A percentile compares a stretch with the other conserved stretches of the same genome.
These are phyloP conservation scores for Elaphomyces granulatus DNA, from an alignment of 495 filamentous ascomycete genomes.

Conservation along the genomic window DNA sequence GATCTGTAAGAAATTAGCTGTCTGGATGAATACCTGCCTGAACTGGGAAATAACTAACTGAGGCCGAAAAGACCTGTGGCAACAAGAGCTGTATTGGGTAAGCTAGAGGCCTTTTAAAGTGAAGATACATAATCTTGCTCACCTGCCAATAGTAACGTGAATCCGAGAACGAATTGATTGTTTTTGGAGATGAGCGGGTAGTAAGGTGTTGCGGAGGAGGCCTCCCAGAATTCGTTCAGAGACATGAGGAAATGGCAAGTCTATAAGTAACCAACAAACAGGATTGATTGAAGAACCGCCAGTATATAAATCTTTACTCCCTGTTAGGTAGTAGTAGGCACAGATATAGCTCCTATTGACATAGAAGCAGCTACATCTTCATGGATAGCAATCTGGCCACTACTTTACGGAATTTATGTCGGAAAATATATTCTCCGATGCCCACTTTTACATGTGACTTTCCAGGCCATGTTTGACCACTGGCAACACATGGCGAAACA, in stretches of 20 bases:
- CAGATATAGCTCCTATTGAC: too few relatives aligned
- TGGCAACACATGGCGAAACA: too few relatives aligned
- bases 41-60: conserved; percentile 43
- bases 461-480: too few relatives aligned
- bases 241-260: conserved; percentile 33
- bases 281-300: too few relatives aligned
- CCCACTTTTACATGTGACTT: too few relatives aligned
- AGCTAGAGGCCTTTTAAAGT: too few relatives aligned
- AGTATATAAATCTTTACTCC: too few relatives aligned
- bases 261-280: conserved; percentile 4
- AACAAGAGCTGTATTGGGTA: conserved; percentile 32
- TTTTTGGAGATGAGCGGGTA: conserved; percentile 66
- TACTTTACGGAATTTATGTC: too few relatives aligned
- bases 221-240: conserved; percentile 78
- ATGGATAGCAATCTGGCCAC: too few relatives aligned
- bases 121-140: conserved; percentile 14
- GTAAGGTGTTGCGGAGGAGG: conserved; percentile 72
- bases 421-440: too few relatives aligned
- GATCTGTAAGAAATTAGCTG: conserved; percentile 45
- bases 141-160: conserved; percentile 58
- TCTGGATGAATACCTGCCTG: background rate
- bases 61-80: conserved; percentile 64
- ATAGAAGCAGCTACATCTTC: too few relatives aligned
- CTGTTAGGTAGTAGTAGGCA: too few relatives aligned
- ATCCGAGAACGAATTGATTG: conserved; percentile 71